A percentile compares a stretch with the other conserved stretches of the same genome.
phyloP scores from a whole-genome alignment of 31 red algal species.

The Odonthalia washingtoniensis region DNA sequence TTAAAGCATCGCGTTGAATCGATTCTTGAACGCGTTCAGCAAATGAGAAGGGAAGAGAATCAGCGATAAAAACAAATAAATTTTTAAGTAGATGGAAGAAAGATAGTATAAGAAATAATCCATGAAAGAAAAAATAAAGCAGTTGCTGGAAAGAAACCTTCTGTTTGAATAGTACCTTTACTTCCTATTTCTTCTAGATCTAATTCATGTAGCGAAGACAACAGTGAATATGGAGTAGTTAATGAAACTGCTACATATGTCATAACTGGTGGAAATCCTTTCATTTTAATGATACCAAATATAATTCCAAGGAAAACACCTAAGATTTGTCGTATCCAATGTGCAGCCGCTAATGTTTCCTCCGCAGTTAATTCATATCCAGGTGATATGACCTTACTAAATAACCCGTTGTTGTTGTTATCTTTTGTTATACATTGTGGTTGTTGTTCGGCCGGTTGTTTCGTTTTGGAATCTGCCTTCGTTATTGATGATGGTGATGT shows the following conservation, averaged over 20 bases:
- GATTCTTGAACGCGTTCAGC: constrained; percentile 53
- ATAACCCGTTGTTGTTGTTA: constrained; percentile 22
- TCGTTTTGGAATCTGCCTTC: neutral
- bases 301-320: constrained; percentile 43
- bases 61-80: neutral
- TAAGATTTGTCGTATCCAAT: constrained; percentile 70
- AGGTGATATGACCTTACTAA: constrained; percentile 37
- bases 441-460: neutral
- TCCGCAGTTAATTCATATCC: constrained; percentile 36
- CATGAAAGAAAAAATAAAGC: constrained; percentile 70
- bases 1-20: constrained; percentile 63
- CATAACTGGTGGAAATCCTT: constrained; percentile 50
- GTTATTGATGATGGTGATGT: constrained; percentile 21
- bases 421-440: neutral
- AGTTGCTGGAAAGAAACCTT: constrained; percentile 52
- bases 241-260: constrained; percentile 33
- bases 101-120: constrained; percentile 70
- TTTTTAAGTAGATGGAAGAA: constrained; percentile 38
- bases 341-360: constrained; percentile 50
- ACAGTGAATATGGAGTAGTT: constrained; percentile 30
- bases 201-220: constrained; percentile 51
- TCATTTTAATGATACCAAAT: constrained; percentile 54
- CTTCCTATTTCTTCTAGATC: constrained; percentile 67
- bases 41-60: neutral
- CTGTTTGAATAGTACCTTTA: constrained; percentile 52